These are phyloP conservation scores for Arthroderma sp. DNA, from an alignment of 2,329 filamentous ascomycete species.

Conservation along the genomic window DNA sequence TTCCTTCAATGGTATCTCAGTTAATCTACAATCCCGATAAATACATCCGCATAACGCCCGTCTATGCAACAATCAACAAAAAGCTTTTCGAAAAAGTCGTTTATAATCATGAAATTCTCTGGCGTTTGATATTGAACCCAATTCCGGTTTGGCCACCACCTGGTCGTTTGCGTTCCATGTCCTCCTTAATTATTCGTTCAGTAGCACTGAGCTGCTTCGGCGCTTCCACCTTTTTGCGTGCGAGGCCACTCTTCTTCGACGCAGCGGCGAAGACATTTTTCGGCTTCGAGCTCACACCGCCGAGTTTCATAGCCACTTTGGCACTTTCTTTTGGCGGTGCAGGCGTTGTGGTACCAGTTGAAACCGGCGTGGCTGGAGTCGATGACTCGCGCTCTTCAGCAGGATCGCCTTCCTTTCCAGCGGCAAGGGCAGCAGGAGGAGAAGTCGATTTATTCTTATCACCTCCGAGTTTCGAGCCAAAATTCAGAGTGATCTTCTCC, in stretches of 20 bases:
- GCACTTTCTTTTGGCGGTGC: not conserved
- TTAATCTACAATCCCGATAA: too few relatives aligned
- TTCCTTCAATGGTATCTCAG: too few relatives aligned
- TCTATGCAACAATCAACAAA: too few relatives aligned
- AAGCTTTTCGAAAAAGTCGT: too few relatives aligned
- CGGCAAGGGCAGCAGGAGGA: not conserved
- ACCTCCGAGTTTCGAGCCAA: conserved; percentile 2
- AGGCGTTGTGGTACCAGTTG: conserved; percentile 1
- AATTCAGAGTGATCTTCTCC: conserved; percentile 11
- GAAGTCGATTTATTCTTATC: not conserved
- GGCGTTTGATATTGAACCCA: conserved; percentile 5
- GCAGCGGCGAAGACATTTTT: conserved; percentile 12
- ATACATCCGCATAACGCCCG: too few relatives aligned
- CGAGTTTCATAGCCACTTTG: conserved; percentile 5
- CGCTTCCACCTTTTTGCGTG: conserved; percentile 7
- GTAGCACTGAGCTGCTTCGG: conserved; percentile 8
- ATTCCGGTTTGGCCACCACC: conserved; percentile 1
- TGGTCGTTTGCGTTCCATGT: conserved; percentile 11
- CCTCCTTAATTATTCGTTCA: conserved; percentile 10
- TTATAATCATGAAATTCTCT: conserved; percentile 7
- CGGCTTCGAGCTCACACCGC: conserved; percentile 5
- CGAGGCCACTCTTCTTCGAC: conserved; percentile 7
- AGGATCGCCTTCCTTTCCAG: not conserved
- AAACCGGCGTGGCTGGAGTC: conserved; percentile 1
- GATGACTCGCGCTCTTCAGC: not conserved